These are phyloP conservation scores for Calonectria ilicicola DNA, from an alignment of 2,329 filamentous ascomycete genomes.

Conservation along the genomic window DNA sequence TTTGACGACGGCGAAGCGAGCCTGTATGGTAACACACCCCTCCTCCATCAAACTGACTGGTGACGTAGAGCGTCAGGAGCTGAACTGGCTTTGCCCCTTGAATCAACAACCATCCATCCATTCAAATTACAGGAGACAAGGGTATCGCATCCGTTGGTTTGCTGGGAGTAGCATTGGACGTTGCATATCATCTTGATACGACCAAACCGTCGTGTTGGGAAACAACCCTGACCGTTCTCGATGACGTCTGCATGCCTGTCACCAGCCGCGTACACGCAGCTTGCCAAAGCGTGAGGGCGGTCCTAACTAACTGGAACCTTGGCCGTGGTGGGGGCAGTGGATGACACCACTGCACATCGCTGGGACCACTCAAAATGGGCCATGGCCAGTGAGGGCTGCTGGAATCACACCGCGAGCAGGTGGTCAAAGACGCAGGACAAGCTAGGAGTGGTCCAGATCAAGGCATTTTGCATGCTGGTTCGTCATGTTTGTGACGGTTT, in stretches of 20 bases:
- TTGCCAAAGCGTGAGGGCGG: neutral
- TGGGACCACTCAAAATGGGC: constrained; percentile 1
- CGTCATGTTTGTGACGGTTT: constrained; percentile 10
- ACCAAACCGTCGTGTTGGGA: constrained; percentile 12
- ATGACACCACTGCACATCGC: constrained; percentile 24
- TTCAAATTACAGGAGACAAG: neutral
- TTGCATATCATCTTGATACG: constrained; percentile 13
- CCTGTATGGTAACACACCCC: neutral
- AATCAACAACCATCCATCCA: neutral
- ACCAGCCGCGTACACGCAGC: neutral
- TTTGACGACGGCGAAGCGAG: neutral
- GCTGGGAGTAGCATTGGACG: constrained; percentile 24
- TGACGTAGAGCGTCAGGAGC: neutral
- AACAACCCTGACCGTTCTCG: constrained; percentile 35
- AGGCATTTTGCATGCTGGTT: constrained; percentile 19
- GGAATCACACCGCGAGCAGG: constrained; percentile 10
- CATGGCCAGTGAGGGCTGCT: constrained; percentile 9
- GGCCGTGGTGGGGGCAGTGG: constrained; percentile 16
- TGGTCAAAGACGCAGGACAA: constrained; percentile 9
- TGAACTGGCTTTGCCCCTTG: neutral
- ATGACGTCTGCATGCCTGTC: constrained; percentile 39
- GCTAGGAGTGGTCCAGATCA: constrained; percentile 11
- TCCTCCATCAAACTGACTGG: constrained; percentile 3
- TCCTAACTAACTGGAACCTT: constrained; percentile 3
- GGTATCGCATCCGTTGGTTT: neutral